A percentile compares a stretch with the other conserved stretches of the same genome.
phyloP scores from a whole-genome alignment of 2,329 filamentous ascomycete genomes.

The Coleophoma eucalyptorum region DNA sequence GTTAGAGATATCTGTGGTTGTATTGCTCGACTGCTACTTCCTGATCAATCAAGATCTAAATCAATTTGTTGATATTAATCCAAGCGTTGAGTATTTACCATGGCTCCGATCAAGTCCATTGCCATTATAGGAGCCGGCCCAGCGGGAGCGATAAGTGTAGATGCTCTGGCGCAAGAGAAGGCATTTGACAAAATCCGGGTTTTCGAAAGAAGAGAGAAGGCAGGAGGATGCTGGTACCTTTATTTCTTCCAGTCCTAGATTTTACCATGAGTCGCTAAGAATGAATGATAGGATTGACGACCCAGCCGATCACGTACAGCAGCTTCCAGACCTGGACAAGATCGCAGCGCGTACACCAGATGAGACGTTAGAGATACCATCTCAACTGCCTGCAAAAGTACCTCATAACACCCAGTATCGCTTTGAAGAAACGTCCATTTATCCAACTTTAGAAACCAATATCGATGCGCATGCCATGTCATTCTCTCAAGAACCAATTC shows the following conservation, averaged over 20 bases:
- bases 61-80: too few species aligned
- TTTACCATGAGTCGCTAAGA: background rate
- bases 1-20: too few species aligned
- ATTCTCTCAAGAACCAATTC: slow-evolving; percentile 53
- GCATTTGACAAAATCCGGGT: slow-evolving; percentile 55
- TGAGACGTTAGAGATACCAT: slow-evolving; percentile 41
- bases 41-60: too few species aligned
- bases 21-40: too few species aligned
- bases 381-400: slow-evolving; percentile 40
- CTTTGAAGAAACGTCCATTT: slow-evolving; percentile 55
- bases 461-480: slow-evolving; percentile 56
- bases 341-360: slow-evolving; percentile 48
- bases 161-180: slow-evolving; percentile 56
- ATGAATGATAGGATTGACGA: slow-evolving; percentile 34
- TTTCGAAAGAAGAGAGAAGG: slow-evolving; percentile 55
- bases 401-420: slow-evolving; percentile 39
- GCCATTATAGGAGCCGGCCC: slow-evolving; percentile 61
- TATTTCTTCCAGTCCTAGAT: background rate
- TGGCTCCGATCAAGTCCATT: slow-evolving; percentile 33
- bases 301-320: slow-evolving; percentile 30
- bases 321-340: slow-evolving; percentile 38
- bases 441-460: slow-evolving; percentile 63
- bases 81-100: background rate
- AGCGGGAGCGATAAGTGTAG: slow-evolving; percentile 54
- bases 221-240: slow-evolving; percentile 58